Base-by-base conservation (phyloP, 129 eudicot species). In the Flaveria brownii region DNA sequence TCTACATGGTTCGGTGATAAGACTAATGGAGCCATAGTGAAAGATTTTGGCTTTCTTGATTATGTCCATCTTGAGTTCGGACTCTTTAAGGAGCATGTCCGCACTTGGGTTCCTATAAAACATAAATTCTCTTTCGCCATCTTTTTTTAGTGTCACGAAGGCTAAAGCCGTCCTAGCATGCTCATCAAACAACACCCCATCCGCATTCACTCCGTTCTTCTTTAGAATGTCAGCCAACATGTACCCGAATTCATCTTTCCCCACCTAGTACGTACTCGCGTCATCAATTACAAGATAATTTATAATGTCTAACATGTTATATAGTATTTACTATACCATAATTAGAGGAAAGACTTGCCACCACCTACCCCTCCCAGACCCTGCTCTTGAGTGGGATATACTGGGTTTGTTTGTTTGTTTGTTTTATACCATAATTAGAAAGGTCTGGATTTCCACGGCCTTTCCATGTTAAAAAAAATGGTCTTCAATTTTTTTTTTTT, bases 91-190 rank as follows among this genome's bases (percentile, higher is more conserved):
- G 23, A 90, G 78, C 96, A 90, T 90, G 74, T 90, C 96, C 0
- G 96, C 96, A 46, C 96, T 90, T 1, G 96, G 96, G 70, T 90
- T 90, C 74, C 96, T 76, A 51, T 90, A 90, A 81, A 90, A 90
- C 96, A 88, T 90, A 82, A 90, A 90, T 71, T 90, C 96, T 71
- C 96, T 77, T 79, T 90, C 91, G 0, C 96, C 96, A 5, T 90
- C 75, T 15, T 70, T 65, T 74, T 79, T 84, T n/a, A 90, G 67
- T 0, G 96, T 90, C 63, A 90, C 96, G 49, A 90, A 90, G 0
- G 96, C 96, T 14, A 90, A 72, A 16, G 96, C 96, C 0, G 96
- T 90, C 43, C 96, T 80, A 1, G 96, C 96, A 0, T 86, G 84
- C 22, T 82, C 81, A 71, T 90, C 96, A 12, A 79, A 90, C 57